Evolutionary conservation across 192 early-diverging fungal species (phyloP).

Genomic region (Coemansia guatemalensis): DNA sequence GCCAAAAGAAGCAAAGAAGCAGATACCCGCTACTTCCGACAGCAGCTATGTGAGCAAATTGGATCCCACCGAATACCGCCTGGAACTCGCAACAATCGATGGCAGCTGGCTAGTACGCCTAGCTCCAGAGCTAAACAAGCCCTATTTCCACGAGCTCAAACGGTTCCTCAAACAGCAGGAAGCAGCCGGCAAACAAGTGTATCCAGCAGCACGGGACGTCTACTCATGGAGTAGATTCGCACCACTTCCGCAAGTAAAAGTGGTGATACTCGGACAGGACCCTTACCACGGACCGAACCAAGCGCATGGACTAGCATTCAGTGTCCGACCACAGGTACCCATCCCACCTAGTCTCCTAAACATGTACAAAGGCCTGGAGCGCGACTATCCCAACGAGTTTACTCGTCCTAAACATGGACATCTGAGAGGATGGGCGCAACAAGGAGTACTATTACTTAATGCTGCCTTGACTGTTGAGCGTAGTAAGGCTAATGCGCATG

Average conservation of each 20-base stretch:
- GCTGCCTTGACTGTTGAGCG: conserved; percentile 82
- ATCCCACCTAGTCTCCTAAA: conserved; percentile 87
- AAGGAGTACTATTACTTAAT: conserved; percentile 91
- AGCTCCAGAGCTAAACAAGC: conserved; percentile 59
- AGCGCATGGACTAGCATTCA: conserved; percentile 92
- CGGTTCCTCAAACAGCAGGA: conserved; percentile 63
- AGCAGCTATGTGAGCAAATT: not conserved
- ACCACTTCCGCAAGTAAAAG: conserved; percentile 65
- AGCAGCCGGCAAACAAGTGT: conserved; percentile 57
- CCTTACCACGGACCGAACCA: conserved; percentile 70
- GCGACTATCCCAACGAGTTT: conserved; percentile 69
- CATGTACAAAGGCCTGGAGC: conserved; percentile 81
- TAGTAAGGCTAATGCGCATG: conserved; percentile 79
- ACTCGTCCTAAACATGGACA: conserved; percentile 74
- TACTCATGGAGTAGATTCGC: conserved; percentile 83
- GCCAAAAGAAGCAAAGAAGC: no score
- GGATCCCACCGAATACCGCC: conserved; percentile 10
- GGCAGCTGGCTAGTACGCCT: conserved; percentile 70
- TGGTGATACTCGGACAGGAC: conserved; percentile 96
- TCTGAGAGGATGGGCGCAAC: conserved; percentile 76
- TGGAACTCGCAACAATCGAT: conserved; percentile 73
- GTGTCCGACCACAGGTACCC: conserved; percentile 73
- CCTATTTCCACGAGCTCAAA: conserved; percentile 64
- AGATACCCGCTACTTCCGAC: no score
- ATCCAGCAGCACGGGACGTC: conserved; percentile 70